Base-by-base conservation (phyloP, 192 early-diverging fungal species). In the Umbelopsis isabellina region DNA sequence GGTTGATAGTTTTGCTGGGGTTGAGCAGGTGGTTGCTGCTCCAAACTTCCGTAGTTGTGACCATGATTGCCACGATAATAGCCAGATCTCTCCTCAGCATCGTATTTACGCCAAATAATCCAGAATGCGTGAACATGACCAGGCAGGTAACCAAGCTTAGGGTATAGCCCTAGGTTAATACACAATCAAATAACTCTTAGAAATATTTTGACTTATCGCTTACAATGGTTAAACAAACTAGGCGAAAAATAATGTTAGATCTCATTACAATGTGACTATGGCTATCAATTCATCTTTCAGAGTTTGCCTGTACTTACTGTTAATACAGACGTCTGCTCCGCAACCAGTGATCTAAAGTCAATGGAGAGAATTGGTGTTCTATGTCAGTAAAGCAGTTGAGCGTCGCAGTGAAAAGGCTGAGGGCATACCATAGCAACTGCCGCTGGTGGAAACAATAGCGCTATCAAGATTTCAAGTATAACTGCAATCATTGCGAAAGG, bases 211-310 rank as follows among this genome's bases (percentile, higher is more conserved):
- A 7, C 22, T 30, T 18, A 18, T 61, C 55, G 30, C 55, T 61
- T 61, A 61, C 55, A 61, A 61, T 61, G 30, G 55, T 61, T 2
- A 61, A 18, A 35, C 55, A 61, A 27, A 61, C 55, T 61, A n/a
- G 12, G 18, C 0, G 1, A 4, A 33, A 0, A 25, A 25, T 30
- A 61, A 61, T 3, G 30, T 41, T 41, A 35, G 30, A 35, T 8
- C 7, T 15, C 22, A 61, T n/a, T 35, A 2, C 27, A 6, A 61
- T 61, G 10, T 2, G 6, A 6, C 6, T 41, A 5, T 41, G 6
- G 37, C 37, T 41, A 41, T 41, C 37, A 4, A 1, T 9, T 41
- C 37, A 41, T 41, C 37, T 41, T 10, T 41, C 37, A 41, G 10
- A 41, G 37, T 10, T 41, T 25, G 12, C 21, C 25, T 3, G 22